Evolutionary conservation across 2,329 filamentous ascomycete genomes (phyloP).

Genomic region (Nemania sp.): DNA sequence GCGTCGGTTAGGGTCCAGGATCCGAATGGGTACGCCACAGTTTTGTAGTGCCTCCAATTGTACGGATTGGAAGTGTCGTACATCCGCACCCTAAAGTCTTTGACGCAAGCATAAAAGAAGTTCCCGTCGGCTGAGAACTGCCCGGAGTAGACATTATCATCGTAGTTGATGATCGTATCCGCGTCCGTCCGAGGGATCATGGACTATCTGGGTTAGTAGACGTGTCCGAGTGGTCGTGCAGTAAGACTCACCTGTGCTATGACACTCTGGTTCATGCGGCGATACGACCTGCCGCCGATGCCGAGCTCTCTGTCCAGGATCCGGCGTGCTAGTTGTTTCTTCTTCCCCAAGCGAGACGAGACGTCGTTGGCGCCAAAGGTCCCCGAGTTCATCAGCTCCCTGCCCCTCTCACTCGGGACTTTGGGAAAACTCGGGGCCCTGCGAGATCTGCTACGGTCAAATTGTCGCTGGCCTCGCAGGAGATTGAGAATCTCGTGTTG

Average conservation of each 20-base stretch:
- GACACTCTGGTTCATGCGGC: slow-evolving; percentile 64
- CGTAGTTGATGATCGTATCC: slow-evolving; percentile 87
- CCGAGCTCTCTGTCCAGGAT: slow-evolving; percentile 84
- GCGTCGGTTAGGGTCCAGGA: slow-evolving; percentile 98
- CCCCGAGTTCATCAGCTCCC: slow-evolving; percentile 79
- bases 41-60: slow-evolving; percentile 95
- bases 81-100: slow-evolving; percentile 94
- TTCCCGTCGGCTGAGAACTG: slow-evolving; percentile 97
- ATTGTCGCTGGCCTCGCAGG: slow-evolving; percentile 49
- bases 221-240: not conserved
- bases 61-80: slow-evolving; percentile 97
- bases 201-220: slow-evolving; percentile 50
- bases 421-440: slow-evolving; percentile 74
- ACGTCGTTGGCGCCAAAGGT: slow-evolving; percentile 72
- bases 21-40: slow-evolving; percentile 80
- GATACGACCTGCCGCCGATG: slow-evolving; percentile 62
- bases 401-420: slow-evolving; percentile 78
- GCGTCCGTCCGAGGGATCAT: slow-evolving; percentile 78
- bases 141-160: slow-evolving; percentile 86
- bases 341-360: slow-evolving; percentile 51
- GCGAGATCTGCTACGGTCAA: slow-evolving; percentile 47
- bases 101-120: slow-evolving; percentile 91
- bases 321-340: slow-evolving; percentile 67
- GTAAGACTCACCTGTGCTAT: slow-evolving; percentile 64
- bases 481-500: slow-evolving; percentile 49